Conservation (phyloP, 2,329 filamentous ascomycete species). For the Phyllosticta paracitricarpa region DNA sequence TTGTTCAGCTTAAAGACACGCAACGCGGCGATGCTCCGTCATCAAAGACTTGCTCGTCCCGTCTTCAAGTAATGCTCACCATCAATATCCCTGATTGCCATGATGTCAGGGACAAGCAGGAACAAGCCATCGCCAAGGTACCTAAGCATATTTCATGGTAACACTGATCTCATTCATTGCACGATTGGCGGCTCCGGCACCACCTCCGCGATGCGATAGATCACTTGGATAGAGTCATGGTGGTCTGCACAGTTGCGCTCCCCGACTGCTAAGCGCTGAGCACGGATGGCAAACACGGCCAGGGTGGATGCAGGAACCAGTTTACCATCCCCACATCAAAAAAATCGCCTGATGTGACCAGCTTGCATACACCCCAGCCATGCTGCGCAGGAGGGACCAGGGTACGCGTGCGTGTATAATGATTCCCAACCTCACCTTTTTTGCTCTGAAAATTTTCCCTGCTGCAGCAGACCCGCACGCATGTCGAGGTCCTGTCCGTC, state of each 20-base stretch:
- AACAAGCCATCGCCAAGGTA: neutral
- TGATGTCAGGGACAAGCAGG: neutral
- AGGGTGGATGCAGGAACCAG: neutral
- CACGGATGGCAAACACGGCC: neutral
- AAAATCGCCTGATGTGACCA: neutral
- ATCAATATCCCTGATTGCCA: neutral
- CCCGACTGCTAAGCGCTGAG: neutral
- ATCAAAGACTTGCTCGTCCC: neutral
- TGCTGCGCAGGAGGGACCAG: neutral
- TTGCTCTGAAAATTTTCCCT: neutral
- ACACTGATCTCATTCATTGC: neutral
- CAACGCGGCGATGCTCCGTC: too few relatives aligned
- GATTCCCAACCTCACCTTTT: neutral
- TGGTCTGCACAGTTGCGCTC: too few relatives aligned
- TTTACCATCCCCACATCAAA: neutral
- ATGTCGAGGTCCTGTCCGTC: neutral
- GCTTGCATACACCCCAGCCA: neutral
- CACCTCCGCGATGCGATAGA: neutral
- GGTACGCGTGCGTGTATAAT: neutral
- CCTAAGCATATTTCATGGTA: neutral
- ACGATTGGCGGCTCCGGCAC: neutral
- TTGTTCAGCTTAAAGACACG: neutral
- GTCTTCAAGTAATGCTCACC: neutral
- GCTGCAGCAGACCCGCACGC: neutral
- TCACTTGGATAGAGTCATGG: too few relatives aligned